Conservation (phyloP, 371 early-diverging fungal species). For the Apophysomyces sp. region DNA sequence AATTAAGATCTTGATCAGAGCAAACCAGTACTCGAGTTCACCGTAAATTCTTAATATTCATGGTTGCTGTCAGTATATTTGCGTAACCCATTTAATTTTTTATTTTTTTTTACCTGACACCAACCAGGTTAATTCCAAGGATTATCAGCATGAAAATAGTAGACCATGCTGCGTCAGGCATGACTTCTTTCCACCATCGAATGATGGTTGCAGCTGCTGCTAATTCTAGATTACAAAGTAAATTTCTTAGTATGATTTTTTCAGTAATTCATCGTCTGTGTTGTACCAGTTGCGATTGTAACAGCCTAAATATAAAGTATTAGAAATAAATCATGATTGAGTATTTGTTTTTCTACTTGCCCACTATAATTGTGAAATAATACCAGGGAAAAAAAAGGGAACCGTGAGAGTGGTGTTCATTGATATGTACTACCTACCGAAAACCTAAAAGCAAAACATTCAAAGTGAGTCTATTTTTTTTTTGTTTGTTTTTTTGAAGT, state of each 20-base stretch:
- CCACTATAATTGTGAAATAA: slow-evolving; percentile 19
- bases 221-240: slow-evolving; percentile 64
- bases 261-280: background rate
- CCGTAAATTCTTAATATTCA: slow-evolving; percentile 51
- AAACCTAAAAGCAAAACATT: slow-evolving; percentile 25
- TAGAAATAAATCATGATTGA: background rate
- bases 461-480: background rate
- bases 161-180: slow-evolving; percentile 63
- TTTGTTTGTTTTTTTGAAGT: no score
- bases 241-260: background rate
- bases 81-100: background rate
- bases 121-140: slow-evolving; percentile 56
- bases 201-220: slow-evolving; percentile 80
- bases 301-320: slow-evolving; percentile 19
- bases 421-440: slow-evolving; percentile 24
- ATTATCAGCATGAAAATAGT: slow-evolving; percentile 55
- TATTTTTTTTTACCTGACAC: slow-evolving; percentile 38
- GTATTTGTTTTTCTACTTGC: slow-evolving; percentile 18
- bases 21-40: slow-evolving; percentile 78
- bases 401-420: background rate
- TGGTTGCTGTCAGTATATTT: background rate
- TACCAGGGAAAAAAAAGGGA: background rate
- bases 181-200: slow-evolving; percentile 66
- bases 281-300: slow-evolving; percentile 35
- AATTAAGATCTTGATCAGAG: slow-evolving; percentile 67